Evolutionary conservation across 1,284 basidiomycete genomes (phyloP).

Genomic region (Rhodofomes roseus): DNA sequence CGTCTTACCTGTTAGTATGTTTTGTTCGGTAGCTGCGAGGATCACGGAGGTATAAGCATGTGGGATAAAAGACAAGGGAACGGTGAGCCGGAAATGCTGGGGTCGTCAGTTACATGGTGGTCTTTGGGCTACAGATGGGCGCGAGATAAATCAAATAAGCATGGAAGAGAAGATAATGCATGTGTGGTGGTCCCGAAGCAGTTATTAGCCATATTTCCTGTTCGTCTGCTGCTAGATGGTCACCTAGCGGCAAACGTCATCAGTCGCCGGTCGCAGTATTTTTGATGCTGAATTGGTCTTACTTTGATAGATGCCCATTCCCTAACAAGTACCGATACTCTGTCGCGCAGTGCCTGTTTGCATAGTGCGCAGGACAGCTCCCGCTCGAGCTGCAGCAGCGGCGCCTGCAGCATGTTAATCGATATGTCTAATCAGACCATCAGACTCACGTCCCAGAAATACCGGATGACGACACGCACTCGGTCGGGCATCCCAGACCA

Average conservation of each 20-base stretch:
- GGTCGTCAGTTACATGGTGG: too few relatives aligned
- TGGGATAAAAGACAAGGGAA: too few relatives aligned
- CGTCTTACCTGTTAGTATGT: background rate
- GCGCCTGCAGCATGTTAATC: conserved; percentile 20
- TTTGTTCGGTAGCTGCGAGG: too few relatives aligned
- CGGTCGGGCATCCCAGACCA: conserved; percentile 34
- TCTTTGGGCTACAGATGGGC: too few relatives aligned
- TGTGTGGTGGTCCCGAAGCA: too few relatives aligned
- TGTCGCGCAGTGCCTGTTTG: conserved; percentile 48
- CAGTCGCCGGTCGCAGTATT: too few relatives aligned
- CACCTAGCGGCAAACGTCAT: background rate
- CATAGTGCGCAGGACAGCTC: conserved; percentile 43
- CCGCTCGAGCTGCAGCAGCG: conserved; percentile 24
- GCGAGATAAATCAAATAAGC: too few relatives aligned
- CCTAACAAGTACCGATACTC: conserved; percentile 57
- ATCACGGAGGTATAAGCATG: too few relatives aligned
- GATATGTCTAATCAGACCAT: conserved; percentile 21
- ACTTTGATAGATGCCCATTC: conserved; percentile 77
- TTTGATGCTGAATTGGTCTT: background rate
- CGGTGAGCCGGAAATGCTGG: too few relatives aligned
- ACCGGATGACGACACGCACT: conserved; percentile 19
- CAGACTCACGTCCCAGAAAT: background rate
- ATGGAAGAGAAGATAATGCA: too few relatives aligned
- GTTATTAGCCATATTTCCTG: too few relatives aligned
- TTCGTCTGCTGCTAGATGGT: background rate